Base-by-base conservation (phyloP, 495 filamentous ascomycete genomes). In the Penicillium salamii region DNA sequence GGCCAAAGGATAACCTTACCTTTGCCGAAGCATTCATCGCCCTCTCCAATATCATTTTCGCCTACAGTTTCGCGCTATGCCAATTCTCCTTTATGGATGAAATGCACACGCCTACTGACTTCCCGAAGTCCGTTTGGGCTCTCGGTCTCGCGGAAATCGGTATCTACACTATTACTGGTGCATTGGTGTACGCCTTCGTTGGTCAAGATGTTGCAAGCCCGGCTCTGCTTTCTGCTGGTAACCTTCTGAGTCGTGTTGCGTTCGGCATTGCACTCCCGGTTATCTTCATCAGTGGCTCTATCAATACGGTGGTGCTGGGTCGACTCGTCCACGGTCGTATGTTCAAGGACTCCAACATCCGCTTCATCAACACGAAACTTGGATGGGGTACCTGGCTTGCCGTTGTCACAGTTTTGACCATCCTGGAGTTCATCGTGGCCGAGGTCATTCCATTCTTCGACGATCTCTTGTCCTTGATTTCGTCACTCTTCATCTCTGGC, bases 251-350 rank as follows among this genome's bases (percentile, higher is more conserved):
- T 44, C 87, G 87, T 53, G 58, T 90, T 37, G 83, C 86, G 1
- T 91, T 83, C 54, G 87, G 87, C 6, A 63, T 91, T 43, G 88
- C 86, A 8, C 60, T 87, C 2, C 88, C 88, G 13, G 85, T 89
- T 42, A 84, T 89, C 61, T 84, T 86, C 64, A 85, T 75, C 63
- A 82, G 80, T 29, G 81, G 81, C 12, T 80, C 76, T 24, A 85
- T 85, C 69, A 83, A 83, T 62, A 78, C 77, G 12, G 77, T 76
- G 0, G 80, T 84, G n/a, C 71, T 78, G 17, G 76, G 55, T 20
- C 82, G 82, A 47, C 79, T 86, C 53, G 71, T 88, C 40, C 82
- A 83, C 52, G 78, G 78, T 28, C 75, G 82, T 11, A 54, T 82
- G 14, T 83, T 79, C 56, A 69, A 61, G 26, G 62, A 76, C 62